Conservation (phyloP, 805 yeast genomes). For the Candida ovalis region DNA sequence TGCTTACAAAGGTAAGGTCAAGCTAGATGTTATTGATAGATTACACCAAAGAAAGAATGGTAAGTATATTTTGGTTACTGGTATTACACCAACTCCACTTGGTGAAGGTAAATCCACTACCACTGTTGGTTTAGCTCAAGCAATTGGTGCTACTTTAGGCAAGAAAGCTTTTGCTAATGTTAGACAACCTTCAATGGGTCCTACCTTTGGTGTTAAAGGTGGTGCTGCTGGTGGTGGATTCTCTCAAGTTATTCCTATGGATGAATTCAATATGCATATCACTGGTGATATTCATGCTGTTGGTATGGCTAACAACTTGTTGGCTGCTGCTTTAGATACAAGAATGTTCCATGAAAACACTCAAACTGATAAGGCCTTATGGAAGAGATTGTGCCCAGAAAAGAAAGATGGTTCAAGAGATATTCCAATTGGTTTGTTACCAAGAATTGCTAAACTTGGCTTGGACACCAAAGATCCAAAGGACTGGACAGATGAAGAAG, state of each 20-base stretch:
- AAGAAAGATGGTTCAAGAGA: constrained; percentile 71
- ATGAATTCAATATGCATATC: constrained; percentile 94
- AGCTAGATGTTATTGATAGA: constrained; percentile 65
- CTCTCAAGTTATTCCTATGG: constrained; percentile 98
- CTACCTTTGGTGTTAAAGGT: constrained; percentile 97
- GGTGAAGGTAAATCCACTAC: constrained; percentile 99
- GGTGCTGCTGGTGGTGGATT: constrained; percentile 99
- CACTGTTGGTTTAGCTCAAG: constrained; percentile 95
- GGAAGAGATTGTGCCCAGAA: constrained; percentile 80
- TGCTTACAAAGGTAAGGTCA: constrained; percentile 83
- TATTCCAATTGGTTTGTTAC: constrained; percentile 75
- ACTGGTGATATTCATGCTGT: constrained; percentile 98
- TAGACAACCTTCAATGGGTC: constrained; percentile 98
- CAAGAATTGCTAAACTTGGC: constrained; percentile 77
- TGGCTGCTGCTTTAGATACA: constrained; percentile 96
- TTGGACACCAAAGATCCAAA: constrained; percentile 77
- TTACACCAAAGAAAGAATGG: constrained; percentile 65
- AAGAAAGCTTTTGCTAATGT: constrained; percentile 88
- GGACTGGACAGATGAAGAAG: constrained; percentile 73
- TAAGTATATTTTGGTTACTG: constrained; percentile 87
- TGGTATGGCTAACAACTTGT: constrained; percentile 85
- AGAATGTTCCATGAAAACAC: constrained; percentile 94
- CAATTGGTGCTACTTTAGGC: constrained; percentile 85
- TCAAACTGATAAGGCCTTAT: constrained; percentile 73
- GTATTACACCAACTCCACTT: constrained; percentile 96